Conservation (phyloP, 352 stramenopile species). For the Globisporangium megalacanthum region DNA sequence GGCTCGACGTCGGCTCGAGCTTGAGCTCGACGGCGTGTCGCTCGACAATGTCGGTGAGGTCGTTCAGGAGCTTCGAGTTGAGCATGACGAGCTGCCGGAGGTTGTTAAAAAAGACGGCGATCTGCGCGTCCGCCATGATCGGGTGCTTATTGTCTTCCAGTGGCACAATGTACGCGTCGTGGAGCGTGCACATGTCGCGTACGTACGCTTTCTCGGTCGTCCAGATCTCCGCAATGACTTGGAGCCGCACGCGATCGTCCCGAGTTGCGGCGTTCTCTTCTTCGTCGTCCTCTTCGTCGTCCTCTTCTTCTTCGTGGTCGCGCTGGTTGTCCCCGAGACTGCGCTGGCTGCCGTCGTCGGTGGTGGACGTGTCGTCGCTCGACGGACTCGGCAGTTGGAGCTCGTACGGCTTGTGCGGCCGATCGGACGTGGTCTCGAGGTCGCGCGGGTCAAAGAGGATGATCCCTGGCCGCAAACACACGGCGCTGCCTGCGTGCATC, state of each 20-base stretch:
- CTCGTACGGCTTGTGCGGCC: not conserved
- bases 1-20: not conserved
- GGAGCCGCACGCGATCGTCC: conserved; percentile 26
- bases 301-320: conserved; percentile 11
- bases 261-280: conserved; percentile 11
- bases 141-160: conserved; percentile 72
- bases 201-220: conserved; percentile 77
- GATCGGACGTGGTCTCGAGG: conserved; percentile 11
- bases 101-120: conserved; percentile 87
- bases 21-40: conserved; percentile 10
- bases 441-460: conserved; percentile 53
- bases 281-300: not conserved
- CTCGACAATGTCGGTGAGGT: conserved; percentile 58
- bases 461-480: conserved; percentile 22
- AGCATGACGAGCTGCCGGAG: conserved; percentile 76
- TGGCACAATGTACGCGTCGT: conserved; percentile 77
- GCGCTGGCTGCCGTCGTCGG: conserved; percentile 12
- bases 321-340: conserved; percentile 14
- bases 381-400: conserved; percentile 12
- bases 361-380: conserved; percentile 10
- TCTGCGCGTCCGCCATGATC: conserved; percentile 80
- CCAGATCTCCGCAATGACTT: conserved; percentile 80
- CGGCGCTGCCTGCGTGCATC: conserved; percentile 5
- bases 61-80: conserved; percentile 78
- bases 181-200: conserved; percentile 60